These are phyloP conservation scores for Podospora pseudopauciseta DNA, from an alignment of 495 filamentous ascomycete species.

Conservation along the genomic window DNA sequence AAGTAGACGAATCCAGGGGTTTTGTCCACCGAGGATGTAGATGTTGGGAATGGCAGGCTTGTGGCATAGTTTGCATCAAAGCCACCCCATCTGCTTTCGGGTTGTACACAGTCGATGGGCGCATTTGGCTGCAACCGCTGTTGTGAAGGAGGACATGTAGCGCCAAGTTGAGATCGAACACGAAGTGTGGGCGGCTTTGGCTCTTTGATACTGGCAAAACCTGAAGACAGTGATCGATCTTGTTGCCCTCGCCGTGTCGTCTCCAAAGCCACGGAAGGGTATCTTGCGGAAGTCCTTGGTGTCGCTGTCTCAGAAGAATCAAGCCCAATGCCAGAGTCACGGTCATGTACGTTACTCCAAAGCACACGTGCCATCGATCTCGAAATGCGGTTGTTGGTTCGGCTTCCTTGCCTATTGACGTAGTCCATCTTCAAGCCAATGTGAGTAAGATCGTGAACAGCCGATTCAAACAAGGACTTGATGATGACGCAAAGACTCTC, in stretches of 20 bases:
- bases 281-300: background rate
- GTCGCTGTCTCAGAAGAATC: slow-evolving; percentile 4
- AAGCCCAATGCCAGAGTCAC: slow-evolving; percentile 2
- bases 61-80: too few relatives aligned
- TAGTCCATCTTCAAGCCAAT: slow-evolving; percentile 3
- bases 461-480: background rate
- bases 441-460: background rate
- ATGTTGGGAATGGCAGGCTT: background rate
- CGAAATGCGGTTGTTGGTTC: background rate
- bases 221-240: background rate
- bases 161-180: background rate
- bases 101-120: background rate
- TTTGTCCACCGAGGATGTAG: background rate
- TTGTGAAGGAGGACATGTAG: background rate
- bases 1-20: background rate
- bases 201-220: background rate
- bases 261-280: background rate
- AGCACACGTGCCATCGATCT: background rate
- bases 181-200: background rate
- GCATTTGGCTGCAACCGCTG: background rate
- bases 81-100: background rate
- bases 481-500: background rate
- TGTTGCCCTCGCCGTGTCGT: background rate
- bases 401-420: background rate
- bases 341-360: background rate